phyloP scores from a whole-genome alignment of 2,329 filamentous ascomycete species.

The Penicillium sp. region DNA sequence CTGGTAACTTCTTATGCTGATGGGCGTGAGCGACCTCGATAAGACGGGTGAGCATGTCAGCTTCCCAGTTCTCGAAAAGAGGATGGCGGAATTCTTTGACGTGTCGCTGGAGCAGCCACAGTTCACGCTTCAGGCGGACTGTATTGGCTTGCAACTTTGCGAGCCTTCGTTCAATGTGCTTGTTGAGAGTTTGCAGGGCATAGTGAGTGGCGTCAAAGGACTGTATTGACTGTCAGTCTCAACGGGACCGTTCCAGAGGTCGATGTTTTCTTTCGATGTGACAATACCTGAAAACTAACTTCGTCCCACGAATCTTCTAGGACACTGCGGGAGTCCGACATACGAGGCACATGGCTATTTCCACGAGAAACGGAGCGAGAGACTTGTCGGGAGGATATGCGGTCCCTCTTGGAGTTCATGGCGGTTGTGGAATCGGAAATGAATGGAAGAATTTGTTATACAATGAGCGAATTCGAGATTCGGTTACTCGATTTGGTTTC shows the following conservation, averaged over 20 bases:
- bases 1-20: constrained; percentile 24
- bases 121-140: constrained; percentile 24
- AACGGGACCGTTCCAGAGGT: background rate
- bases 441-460: background rate
- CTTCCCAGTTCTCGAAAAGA: constrained; percentile 34
- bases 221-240: constrained; percentile 10
- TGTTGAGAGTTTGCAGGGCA: constrained; percentile 26
- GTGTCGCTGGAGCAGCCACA: constrained; percentile 26
- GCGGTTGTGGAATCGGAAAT: background rate
- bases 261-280: background rate
- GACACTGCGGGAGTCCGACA: background rate
- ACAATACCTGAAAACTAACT: constrained; percentile 2
- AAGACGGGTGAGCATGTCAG: constrained; percentile 36
- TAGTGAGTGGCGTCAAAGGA: constrained; percentile 18
- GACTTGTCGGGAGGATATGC: background rate
- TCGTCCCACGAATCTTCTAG: constrained; percentile 2
- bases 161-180: constrained; percentile 26
- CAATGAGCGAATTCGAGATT: constrained; percentile 4
- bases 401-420: background rate
- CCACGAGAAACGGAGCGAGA: constrained; percentile 1
- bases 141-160: constrained; percentile 21
- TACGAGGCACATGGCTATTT: background rate
- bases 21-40: constrained; percentile 31
- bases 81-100: constrained; percentile 27
- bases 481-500: background rate